These are phyloP conservation scores for Populus deltoides DNA, from an alignment of 345 rosid genomes.

Conservation along the genomic window DNA sequence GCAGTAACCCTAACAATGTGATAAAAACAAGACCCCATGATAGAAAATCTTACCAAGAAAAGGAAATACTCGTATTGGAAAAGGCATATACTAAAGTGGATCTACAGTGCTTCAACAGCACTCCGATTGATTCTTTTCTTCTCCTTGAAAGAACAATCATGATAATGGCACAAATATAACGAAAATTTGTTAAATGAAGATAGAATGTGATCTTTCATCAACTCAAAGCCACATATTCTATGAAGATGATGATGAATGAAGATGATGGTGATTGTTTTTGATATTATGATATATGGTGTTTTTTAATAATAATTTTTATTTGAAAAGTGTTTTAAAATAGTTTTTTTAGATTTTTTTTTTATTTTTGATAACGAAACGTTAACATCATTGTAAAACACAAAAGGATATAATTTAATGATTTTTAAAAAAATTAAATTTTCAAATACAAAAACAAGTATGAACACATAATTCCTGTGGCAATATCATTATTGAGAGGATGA, in stretches of 20 bases:
- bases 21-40: not conserved
- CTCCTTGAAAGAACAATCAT: not conserved
- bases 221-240: not conserved
- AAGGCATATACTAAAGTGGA: not conserved
- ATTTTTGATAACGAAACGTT: accelerated
- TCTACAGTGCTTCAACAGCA: not conserved
- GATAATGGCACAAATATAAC: not conserved
- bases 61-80: not conserved
- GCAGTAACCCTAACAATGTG: too few species aligned
- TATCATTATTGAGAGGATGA: not conserved
- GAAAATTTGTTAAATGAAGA: not conserved
- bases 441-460: not conserved
- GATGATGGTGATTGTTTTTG: too few species aligned
- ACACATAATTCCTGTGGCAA: not conserved
- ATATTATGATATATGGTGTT: too few species aligned
- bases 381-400: too few species aligned
- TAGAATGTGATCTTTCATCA: not conserved
- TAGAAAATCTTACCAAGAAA: not conserved
- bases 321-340: too few species aligned
- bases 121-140: not conserved
- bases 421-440: too few species aligned
- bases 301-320: too few species aligned
- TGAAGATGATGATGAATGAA: too few species aligned
- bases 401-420: too few species aligned
- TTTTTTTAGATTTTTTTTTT: too few species aligned